Base-by-base conservation (phyloP, 805 yeast genomes). In the Candida quercuum region DNA sequence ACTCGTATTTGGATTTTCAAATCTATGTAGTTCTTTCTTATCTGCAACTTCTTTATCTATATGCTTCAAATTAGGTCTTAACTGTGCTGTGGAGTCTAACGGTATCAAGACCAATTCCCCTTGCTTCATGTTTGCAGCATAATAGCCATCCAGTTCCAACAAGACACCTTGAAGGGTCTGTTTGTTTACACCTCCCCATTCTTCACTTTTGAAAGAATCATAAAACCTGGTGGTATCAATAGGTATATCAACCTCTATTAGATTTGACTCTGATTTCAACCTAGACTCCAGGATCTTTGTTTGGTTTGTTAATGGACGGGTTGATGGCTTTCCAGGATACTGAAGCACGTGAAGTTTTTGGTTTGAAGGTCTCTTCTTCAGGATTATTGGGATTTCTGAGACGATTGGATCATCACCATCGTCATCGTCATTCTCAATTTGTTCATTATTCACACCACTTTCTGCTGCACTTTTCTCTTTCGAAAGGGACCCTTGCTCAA, bases 11-110 rank as follows among this genome's bases (percentile, higher is more conserved):
- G 66, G 64, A n/a, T 65, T 56, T 6, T 60, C 48, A 28, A 69
- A 71, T 32, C 67, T 66, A 35, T 60, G 63, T 26, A 60, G 53
- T 51, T 67, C 64, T 39, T 66, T 71, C 38, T 63, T 69, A 39
- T 64, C 64, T 40, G 69, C 75, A 42, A 61, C 54, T 38, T 69
- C 63, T 28, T 71, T 78, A 55, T 88, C 95, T 30, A 88, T 76
- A 54, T 89, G 86, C 46, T 72, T 74, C 62, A 93, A 86, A 49
- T 74, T 73, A 3, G 97, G 93, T 47, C 96, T 72, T 42, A 93
- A 58, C 58, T 91, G 97, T 0, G 82, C 75, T 0, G 84, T 75
- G 16, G 77, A 69, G 25, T 76, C 72, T 2, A 89, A 67, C 1
- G 91, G 85, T 1, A 75, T 60, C 42, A 91, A 57, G 35, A 84